Evolutionary conservation across 108 stramenopile species (phyloP).

Genomic region (Cyclotella sp.): DNA sequence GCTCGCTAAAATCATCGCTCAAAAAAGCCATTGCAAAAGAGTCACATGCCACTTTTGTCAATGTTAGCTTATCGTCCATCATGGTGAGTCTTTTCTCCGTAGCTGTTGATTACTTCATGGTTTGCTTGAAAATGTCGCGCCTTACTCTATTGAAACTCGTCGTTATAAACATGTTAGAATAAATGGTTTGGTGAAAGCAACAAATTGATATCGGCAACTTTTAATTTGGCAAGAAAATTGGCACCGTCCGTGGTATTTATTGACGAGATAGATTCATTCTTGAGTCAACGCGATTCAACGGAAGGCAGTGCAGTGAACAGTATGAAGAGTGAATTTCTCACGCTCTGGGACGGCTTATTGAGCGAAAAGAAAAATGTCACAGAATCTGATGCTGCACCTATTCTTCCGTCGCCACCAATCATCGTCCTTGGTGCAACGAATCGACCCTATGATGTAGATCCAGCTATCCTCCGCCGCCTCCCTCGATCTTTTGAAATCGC

Average conservation of each 20-base stretch:
- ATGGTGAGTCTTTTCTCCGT: conserved; percentile 44
- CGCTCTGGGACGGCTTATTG: conserved; percentile 95
- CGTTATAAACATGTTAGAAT: conserved; percentile 33
- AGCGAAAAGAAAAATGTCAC: conserved; percentile 38
- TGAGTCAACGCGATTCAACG: conserved; percentile 74
- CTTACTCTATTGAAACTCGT: too few species aligned
- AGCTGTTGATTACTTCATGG: background rate
- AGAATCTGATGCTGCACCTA: conserved; percentile 18
- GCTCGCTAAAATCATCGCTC: background rate
- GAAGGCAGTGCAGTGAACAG: conserved; percentile 80
- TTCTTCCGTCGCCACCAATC: conserved; percentile 61
- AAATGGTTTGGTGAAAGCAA: conserved; percentile 98
- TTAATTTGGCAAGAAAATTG: conserved; percentile 91
- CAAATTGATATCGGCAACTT: conserved; percentile 93
- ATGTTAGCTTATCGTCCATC: conserved; percentile 88
- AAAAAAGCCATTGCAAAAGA: conserved; percentile 92
- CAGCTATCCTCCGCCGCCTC: conserved; percentile 94
- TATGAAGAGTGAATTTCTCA: conserved; percentile 95
- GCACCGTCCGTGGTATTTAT: conserved; percentile 96
- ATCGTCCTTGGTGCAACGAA: conserved; percentile 97
- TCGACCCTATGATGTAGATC: conserved; percentile 92
- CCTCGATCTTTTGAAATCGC: conserved; percentile 89
- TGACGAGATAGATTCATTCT: conserved; percentile 97
- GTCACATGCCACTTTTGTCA: conserved; percentile 93
- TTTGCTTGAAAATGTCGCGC: background rate